Conservation (phyloP, 768 basidiomycete species). For the Tricholoma bakamatsutake region DNA sequence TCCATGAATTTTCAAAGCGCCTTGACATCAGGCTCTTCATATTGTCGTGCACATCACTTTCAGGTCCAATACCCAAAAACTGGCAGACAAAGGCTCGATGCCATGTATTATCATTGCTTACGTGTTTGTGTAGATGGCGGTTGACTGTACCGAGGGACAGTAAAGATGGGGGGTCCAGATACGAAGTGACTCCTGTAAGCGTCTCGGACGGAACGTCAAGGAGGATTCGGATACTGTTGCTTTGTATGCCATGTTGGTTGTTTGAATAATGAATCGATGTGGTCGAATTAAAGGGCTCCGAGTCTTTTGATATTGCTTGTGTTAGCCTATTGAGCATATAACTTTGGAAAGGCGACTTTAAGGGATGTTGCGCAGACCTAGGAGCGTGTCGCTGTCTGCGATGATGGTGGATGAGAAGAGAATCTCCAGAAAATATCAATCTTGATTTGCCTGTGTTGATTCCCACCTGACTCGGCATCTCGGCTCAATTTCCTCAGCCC, state of each 20-base stretch:
- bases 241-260: slow-evolving; percentile 45
- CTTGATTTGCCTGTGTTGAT: not conserved
- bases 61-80: slow-evolving; percentile 61
- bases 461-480: not conserved
- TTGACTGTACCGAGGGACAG: slow-evolving; percentile 50
- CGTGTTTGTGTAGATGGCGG: slow-evolving; percentile 50
- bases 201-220: slow-evolving; percentile 62
- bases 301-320: slow-evolving; percentile 34
- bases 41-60: slow-evolving; percentile 44
- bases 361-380: slow-evolving; percentile 11
- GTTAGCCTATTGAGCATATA: slow-evolving; percentile 66
- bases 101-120: slow-evolving; percentile 80
- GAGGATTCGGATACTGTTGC: slow-evolving; percentile 25
- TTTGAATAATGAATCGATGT: slow-evolving; percentile 22
- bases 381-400: not conserved
- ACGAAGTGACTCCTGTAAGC: slow-evolving; percentile 70
- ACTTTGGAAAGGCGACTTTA: slow-evolving; percentile 17
- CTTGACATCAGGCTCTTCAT: slow-evolving; percentile 47
- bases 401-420: not conserved
- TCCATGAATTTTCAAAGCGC: slow-evolving; percentile 58
- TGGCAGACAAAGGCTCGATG: slow-evolving; percentile 65
- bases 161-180: slow-evolving; percentile 61
- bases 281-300: slow-evolving; percentile 23
- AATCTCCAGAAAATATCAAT: not conserved
- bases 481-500: no score